phyloP scores from a whole-genome alignment of 164 flowering plant genomes.

The Annona squamosa region DNA sequence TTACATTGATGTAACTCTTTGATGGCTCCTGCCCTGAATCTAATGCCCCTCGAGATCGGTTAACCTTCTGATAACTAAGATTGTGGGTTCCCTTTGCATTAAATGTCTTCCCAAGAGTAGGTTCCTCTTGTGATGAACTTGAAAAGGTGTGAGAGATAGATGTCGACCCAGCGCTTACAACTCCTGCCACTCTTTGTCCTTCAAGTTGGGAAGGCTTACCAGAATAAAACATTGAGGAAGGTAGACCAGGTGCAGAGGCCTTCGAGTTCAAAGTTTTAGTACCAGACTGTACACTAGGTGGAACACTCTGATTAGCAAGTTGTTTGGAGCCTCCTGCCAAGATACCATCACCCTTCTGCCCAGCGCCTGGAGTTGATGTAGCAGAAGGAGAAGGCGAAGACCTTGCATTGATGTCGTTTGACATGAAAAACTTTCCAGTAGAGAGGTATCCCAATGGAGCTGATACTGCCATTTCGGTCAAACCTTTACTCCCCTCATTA shows the following conservation, averaged over 20 bases:
- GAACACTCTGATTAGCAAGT: slow-evolving; percentile 13
- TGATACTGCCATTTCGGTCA: slow-evolving; percentile 15
- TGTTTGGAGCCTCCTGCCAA: slow-evolving; percentile 6
- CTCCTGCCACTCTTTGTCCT: slow-evolving; percentile 23
- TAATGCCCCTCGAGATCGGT: slow-evolving; percentile 16
- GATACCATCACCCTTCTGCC: slow-evolving; percentile 11
- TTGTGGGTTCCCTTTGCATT: slow-evolving; percentile 16
- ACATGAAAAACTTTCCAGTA: slow-evolving; percentile 13
- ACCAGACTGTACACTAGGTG: slow-evolving; percentile 6
- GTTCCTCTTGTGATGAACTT: slow-evolving; percentile 21
- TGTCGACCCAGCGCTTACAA: slow-evolving; percentile 23
- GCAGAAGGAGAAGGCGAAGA: slow-evolving; percentile 16
- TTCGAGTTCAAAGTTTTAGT: slow-evolving; percentile 14
- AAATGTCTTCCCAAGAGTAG: slow-evolving; percentile 20
- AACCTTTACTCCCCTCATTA: slow-evolving; percentile 14
- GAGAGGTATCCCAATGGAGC: slow-evolving; percentile 23
- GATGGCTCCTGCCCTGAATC: slow-evolving; percentile 42
- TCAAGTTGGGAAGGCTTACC: slow-evolving; percentile 17
- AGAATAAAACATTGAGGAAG: slow-evolving; percentile 19
- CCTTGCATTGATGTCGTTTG: slow-evolving; percentile 17
- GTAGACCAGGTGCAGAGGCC: slow-evolving; percentile 13
- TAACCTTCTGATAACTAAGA: slow-evolving; percentile 20
- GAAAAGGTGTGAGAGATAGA: slow-evolving; percentile 31
- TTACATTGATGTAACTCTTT: slow-evolving; percentile 61
- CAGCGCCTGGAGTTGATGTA: slow-evolving; percentile 7